Base-by-base conservation (phyloP, 2,329 filamentous ascomycete genomes). In the Rasamsonia emersonii region DNA sequence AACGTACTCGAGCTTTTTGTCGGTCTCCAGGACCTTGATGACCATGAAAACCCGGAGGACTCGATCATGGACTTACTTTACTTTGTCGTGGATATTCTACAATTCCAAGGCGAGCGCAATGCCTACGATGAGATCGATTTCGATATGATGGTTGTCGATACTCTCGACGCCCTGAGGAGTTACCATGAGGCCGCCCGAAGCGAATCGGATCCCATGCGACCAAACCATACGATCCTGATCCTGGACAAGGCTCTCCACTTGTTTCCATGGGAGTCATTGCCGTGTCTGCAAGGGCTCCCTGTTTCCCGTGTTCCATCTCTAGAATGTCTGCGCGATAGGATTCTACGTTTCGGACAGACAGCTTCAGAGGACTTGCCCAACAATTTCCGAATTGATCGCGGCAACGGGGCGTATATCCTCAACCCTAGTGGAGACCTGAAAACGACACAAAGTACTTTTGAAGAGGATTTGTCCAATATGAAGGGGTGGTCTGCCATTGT, bases 101-200 rank as follows among this genome's bases (percentile, higher is more conserved):
- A 96, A 54, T 96, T 98, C 58, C 85, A 94, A 46, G 91, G 91
- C 10, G 93, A 98, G 61, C 75, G 79, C 28, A 98, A 96, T 52
- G 91, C 93, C 0, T 95, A 95, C 58, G 91, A 98, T 47, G 91
- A 98, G 61, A 84, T 98, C 41, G 89, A 96, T 57, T 93, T 96
- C 51, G 91, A 98, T 45, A 65, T 71, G 44, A 93, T 98, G 75
- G 77, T 88, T 4, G 71, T 96, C 23, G 86, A 94, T 46, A 85
- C 84, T 0, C 73, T 86, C 23, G 89, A 95, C 58, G 85, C 86
- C 2, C 64, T 98, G 16, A 75, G 79, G 30, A 73, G 76, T 1
- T 95, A 95, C 51, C 79, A 94, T 48, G 68, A 70, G 33, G 59
- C 57, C 15, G 54, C 50, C 4, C 51, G 54, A 5, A 44, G 42